Base-by-base conservation (phyloP, 1,284 basidiomycete genomes). In the Earliella scabrosa region DNA sequence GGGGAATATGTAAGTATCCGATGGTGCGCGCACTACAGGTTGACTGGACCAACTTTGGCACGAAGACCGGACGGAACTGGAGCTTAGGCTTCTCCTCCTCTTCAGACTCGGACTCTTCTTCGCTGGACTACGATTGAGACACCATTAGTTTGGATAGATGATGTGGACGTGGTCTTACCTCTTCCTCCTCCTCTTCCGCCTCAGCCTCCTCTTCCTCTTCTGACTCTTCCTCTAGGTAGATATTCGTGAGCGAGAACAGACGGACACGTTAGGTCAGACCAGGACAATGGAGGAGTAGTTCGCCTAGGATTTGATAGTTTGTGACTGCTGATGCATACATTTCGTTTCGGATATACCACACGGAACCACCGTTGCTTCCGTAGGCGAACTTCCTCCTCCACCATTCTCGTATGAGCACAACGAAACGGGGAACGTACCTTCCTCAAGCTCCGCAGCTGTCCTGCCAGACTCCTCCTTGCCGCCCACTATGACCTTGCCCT, bases 41-140 rank as follows among this genome's bases (percentile, higher is more conserved):
- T n/a, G n/a, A n/a, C n/a, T 7, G 6, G 13, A 76, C 86, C 50
- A 69, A 94, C 93, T 96, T 97, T 52, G 93, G 91, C 13, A 97
- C 83, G 69, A 97, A 97, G 1, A 96, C 87, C 1, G 95, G 95
- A 61, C 94, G 85, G 72, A 95, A 92, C 64, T 82, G 77, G 60
- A 81, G 58, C 75, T 90, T 82, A 2, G 82, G 81, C 39, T 76
- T 67, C 58, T 82, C 76, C 65, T 86, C 85, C 52, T 87, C 87
- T 60, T 86, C 86, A 0, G 85, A 88, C 47, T 87, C 87, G n/a
- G 85, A 88, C 50, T 87, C 87, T 18, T 90, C 84, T 74, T 90
- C 89, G 66, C 88, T 89, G 39, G 88, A 88, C 87, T 91, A 53
- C 2, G 5, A 31, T 6, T 9, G 11, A 32, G n/a, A 14, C 6